Percentiles rank a stretch among this genome's conserved stretches.
These are phyloP conservation scores for Apiotrichum porosum DNA, from an alignment of 1,284 basidiomycete genomes.

Conservation along the genomic window DNA sequence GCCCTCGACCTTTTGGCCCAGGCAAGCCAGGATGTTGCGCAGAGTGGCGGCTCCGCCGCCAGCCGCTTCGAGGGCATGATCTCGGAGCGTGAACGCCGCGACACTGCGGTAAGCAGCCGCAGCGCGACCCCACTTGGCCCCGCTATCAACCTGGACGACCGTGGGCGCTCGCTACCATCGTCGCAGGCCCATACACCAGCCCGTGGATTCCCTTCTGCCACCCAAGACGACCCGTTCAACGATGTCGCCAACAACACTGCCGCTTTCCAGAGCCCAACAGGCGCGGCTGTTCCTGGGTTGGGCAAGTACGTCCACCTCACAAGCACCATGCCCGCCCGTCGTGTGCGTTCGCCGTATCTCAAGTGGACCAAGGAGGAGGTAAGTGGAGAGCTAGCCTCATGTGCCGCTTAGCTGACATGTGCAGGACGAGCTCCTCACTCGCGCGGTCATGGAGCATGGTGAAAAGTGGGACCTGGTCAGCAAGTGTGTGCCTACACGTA, in stretches of 20 bases:
- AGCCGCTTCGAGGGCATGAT: constrained; percentile 18
- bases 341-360: constrained; percentile 42
- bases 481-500: constrained; percentile 45
- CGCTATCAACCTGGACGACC: constrained; percentile 28
- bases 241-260: neutral
- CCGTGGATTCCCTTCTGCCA: constrained; percentile 1
- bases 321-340: constrained; percentile 36
- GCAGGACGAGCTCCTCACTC: constrained; percentile 44
- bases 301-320: constrained; percentile 45
- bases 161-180: neutral
- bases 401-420: neutral
- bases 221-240: constrained; percentile 15
- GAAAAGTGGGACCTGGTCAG: constrained; percentile 48
- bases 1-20: constrained; percentile 42
- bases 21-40: constrained; percentile 32
- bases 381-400: too few relatives aligned
- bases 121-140: constrained; percentile 28
- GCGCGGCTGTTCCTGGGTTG: constrained; percentile 39
- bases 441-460: constrained; percentile 45
- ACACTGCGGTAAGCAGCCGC: neutral
- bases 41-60: constrained; percentile 7
- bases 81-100: constrained; percentile 3
- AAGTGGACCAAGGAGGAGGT: constrained; percentile 48
- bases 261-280: constrained; percentile 32
- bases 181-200: too few relatives aligned